Evolutionary conservation across 352 stramenopile genomes (phyloP), one percentile per base, ranked within the genome.

Genomic region (Globisporangium megalacanthum): DNA sequence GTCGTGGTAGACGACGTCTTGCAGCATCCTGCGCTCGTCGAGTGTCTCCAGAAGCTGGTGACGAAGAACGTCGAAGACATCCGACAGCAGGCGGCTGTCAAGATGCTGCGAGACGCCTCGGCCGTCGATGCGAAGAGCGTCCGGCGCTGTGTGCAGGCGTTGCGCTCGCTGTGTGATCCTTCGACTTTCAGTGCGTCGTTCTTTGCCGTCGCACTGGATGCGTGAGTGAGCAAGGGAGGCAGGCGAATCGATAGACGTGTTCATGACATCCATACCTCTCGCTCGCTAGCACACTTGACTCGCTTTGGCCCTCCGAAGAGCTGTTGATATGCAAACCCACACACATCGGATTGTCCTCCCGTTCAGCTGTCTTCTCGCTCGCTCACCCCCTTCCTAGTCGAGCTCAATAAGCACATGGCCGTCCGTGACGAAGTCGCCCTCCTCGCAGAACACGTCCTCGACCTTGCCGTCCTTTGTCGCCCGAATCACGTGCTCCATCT

Each of bases 401-500:
- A 91, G 52, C 54, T 89, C 72, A 35, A 91, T 78, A 29, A 94
- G 71, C 56, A 92, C 75, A 31, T 88, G 65, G 19, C 79, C 82
- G 58, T 92, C 83, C 52, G 69, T 77, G 52, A 94, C 82, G 64
- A 89, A 89, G 63, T 89, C 80, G 37, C 79, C 79, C 42, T 77
- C 78, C 29, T 85, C 75, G 45, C 77, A 86, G 46, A 83, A 85
- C n/a, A 94, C 47, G 45, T 89, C 65, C 22, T 74, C 69, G n/a
- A 94, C 79, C 45, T 72, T 79, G 57, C 77, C 83, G 61, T 89
- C 74, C 52, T 77, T 84, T 39, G 79, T 81, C 9, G 83, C 79
- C 35, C 83, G 79, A 48, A 94, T 88, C 50, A 83, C 70, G 65
- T 92, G 79, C 64, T 98, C 92, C 96, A 99, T 99, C 79, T 99